phyloP scores from a whole-genome alignment of 2,329 filamentous ascomycete genomes.

The Curvularia sp. region DNA sequence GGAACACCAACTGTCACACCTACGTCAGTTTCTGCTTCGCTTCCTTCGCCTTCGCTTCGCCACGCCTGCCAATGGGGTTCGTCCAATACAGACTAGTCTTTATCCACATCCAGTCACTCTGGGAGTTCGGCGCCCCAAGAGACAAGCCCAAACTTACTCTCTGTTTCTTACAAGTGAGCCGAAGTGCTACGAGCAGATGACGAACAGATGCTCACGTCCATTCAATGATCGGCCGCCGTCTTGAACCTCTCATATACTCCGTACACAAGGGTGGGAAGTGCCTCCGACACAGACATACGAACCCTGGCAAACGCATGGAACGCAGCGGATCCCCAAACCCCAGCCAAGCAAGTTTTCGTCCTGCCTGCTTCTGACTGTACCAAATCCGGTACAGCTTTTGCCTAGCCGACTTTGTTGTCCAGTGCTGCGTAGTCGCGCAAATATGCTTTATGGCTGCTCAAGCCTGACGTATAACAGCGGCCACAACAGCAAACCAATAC shows the following conservation, averaged over 20 bases:
- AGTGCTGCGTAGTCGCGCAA: constrained; percentile 12
- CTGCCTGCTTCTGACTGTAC: constrained; percentile 7
- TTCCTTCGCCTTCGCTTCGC: not conserved
- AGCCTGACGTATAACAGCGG: constrained; percentile 27
- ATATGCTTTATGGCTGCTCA: constrained; percentile 15
- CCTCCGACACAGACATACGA: not conserved
- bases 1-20: constrained; percentile 5
- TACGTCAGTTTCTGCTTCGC: constrained; percentile 10
- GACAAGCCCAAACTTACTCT: constrained; percentile 9
- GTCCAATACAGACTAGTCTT: not conserved
- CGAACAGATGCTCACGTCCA: not conserved
- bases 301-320: constrained; percentile 11
- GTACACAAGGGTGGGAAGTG: not conserved
- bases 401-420: constrained; percentile 18
- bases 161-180: constrained; percentile 7
- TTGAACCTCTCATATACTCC: not conserved
- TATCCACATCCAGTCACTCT: not conserved
- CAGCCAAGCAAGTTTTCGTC: constrained; percentile 7
- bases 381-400: constrained; percentile 10
- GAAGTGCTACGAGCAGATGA: not conserved
- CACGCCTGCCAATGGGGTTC: constrained; percentile 7
- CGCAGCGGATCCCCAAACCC: constrained; percentile 2
- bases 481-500: constrained; percentile 31
- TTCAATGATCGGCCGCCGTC: not conserved
- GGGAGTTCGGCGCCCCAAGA: constrained; percentile 9